These are phyloP conservation scores for Nemania sp. DNA, from an alignment of 2,329 filamentous ascomycete species.

Conservation along the genomic window DNA sequence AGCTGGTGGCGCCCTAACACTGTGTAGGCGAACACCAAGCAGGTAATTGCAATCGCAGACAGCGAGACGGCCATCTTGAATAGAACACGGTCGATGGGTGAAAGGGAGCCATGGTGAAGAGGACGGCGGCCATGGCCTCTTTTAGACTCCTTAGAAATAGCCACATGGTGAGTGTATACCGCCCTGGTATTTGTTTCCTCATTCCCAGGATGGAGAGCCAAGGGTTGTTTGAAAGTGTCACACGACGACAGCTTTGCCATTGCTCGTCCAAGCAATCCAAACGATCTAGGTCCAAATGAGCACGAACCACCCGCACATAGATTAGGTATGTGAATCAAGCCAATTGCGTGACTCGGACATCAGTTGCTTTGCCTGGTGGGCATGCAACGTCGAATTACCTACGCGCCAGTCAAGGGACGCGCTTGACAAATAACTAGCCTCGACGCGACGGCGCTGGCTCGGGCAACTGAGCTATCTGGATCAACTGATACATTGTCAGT, in stretches of 20 bases:
- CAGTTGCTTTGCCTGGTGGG: not conserved
- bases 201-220: not conserved
- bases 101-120: slow-evolving; percentile 4
- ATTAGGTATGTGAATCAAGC: not conserved
- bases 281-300: not conserved
- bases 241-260: slow-evolving; percentile 15
- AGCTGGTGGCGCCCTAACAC: slow-evolving; percentile 10
- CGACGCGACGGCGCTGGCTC: not conserved
- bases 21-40: slow-evolving; percentile 23
- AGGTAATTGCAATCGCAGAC: slow-evolving; percentile 23
- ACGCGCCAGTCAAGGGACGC: slow-evolving; percentile 1
- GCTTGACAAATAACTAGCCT: not conserved
- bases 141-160: slow-evolving; percentile 3
- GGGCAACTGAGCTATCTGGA: not conserved
- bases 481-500: not conserved
- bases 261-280: not conserved
- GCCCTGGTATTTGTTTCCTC: not conserved
- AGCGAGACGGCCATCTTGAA: slow-evolving; percentile 27
- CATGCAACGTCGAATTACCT: slow-evolving; percentile 19
- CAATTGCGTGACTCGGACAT: not conserved
- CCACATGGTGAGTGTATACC: slow-evolving; percentile 1
- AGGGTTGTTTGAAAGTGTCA: slow-evolving; percentile 7
- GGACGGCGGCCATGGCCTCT: not conserved
- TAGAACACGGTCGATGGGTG: slow-evolving; percentile 19
- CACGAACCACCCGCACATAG: not conserved